phyloP scores from a whole-genome alignment of 2,329 filamentous ascomycete genomes.

The Coniella vitis region DNA sequence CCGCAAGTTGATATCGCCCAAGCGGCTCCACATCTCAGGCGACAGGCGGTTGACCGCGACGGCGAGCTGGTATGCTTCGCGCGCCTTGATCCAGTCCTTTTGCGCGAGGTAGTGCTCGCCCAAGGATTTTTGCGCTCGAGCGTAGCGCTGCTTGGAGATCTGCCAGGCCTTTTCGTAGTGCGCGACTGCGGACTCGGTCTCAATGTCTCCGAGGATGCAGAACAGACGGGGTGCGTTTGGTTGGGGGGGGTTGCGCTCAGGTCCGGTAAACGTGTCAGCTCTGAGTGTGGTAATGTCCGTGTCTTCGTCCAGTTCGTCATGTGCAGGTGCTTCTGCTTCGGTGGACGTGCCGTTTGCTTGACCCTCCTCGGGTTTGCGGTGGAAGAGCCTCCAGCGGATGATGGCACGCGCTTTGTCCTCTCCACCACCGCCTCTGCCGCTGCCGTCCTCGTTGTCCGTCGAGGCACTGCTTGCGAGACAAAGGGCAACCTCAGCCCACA shows the following conservation, averaged over 20 bases:
- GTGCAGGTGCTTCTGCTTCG: constrained; percentile 22
- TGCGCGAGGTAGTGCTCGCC: constrained; percentile 68
- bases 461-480: constrained; percentile 64
- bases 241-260: constrained; percentile 63
- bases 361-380: constrained; percentile 40
- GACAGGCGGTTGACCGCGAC: constrained; percentile 75
- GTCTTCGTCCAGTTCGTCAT: constrained; percentile 45
- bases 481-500: constrained; percentile 92
- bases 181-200: constrained; percentile 52
- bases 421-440: constrained; percentile 46
- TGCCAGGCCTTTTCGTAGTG: constrained; percentile 87
- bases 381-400: constrained; percentile 72
- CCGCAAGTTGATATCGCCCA: constrained; percentile 82
- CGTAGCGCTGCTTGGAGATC: constrained; percentile 72
- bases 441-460: constrained; percentile 56
- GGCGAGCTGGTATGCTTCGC: constrained; percentile 71
- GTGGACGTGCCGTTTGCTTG: constrained; percentile 11
- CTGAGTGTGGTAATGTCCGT: constrained; percentile 52
- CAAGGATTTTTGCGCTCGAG: constrained; percentile 80
- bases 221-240: constrained; percentile 80
- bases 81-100: constrained; percentile 62
- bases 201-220: constrained; percentile 89
- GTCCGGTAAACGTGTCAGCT: constrained; percentile 48
- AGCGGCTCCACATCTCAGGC: constrained; percentile 77
- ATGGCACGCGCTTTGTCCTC: constrained; percentile 78